Conservation (phyloP, 495 filamentous ascomycete genomes). For the Aspergillus nidulans region DNA sequence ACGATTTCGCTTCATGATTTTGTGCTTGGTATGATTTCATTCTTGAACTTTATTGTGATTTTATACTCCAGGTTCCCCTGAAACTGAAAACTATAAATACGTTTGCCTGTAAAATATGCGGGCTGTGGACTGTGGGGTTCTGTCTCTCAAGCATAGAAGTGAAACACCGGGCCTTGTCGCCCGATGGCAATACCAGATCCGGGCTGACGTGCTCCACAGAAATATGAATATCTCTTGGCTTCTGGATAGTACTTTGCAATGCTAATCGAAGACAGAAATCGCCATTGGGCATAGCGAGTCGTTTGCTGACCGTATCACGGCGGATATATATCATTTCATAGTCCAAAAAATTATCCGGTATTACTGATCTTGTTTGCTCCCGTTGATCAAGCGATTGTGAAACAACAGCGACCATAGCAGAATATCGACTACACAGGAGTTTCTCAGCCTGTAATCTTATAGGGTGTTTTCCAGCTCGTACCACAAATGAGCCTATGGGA, state of each 20-base stretch:
- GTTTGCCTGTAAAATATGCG: background rate
- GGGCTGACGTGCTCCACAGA: background rate
- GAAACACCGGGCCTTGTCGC: background rate
- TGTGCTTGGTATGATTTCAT: background rate
- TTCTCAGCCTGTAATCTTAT: too few relatives aligned
- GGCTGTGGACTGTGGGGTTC: background rate
- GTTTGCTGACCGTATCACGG: background rate
- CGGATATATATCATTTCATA: too few relatives aligned
- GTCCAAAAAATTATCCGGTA: too few relatives aligned
- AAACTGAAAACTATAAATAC: background rate
- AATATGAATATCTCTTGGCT: background rate
- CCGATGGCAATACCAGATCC: background rate
- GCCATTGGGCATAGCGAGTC: background rate
- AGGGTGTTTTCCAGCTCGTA: too few relatives aligned
- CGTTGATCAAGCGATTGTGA: too few relatives aligned
- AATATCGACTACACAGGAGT: too few relatives aligned
- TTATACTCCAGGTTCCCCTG: background rate
- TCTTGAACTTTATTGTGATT: background rate
- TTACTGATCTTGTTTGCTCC: too few relatives aligned
- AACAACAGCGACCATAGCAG: too few relatives aligned
- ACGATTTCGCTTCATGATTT: background rate
- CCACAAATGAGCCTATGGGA: too few relatives aligned
- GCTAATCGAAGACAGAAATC: background rate
- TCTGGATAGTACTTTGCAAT: too few relatives aligned
- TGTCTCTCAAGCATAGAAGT: background rate